Percentiles rank a stretch among this genome's conserved stretches.
Evolutionary conservation across 2,329 filamentous ascomycete genomes (phyloP).

Genomic region (Zymoseptoria tritici): DNA sequence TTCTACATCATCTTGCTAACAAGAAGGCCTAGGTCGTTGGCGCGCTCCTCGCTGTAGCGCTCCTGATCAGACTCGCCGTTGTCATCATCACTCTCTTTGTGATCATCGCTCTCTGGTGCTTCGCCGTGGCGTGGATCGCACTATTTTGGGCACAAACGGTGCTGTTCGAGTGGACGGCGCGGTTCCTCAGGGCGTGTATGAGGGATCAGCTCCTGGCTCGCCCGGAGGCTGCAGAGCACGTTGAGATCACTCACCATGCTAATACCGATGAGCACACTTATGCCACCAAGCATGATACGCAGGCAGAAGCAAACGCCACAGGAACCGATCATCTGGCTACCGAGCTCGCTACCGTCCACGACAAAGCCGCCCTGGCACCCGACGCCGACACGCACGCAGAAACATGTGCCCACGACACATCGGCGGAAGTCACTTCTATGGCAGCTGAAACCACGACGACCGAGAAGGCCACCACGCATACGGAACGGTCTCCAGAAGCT

Average conservation of each 20-base stretch:
- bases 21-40: slow-evolving; percentile 7
- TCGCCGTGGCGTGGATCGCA: slow-evolving; percentile 10
- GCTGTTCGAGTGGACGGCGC: slow-evolving; percentile 6
- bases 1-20: background rate
- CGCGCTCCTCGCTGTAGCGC: slow-evolving; percentile 6
- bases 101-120: slow-evolving; percentile 8
- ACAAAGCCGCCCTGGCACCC: background rate
- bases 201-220: background rate
- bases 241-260: background rate
- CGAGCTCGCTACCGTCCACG: background rate
- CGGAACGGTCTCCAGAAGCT: background rate
- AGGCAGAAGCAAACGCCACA: background rate
- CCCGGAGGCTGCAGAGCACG: background rate
- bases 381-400: background rate
- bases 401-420: background rate
- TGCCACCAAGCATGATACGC: background rate
- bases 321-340: background rate
- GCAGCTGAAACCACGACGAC: background rate
- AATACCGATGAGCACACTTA: background rate
- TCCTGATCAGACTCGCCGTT: slow-evolving; percentile 6
- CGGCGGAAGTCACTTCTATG: background rate
- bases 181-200: slow-evolving; percentile 6
- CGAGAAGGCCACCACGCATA: background rate
- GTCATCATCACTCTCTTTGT: slow-evolving; percentile 6
- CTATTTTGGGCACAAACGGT: slow-evolving; percentile 10